phyloP scores from a whole-genome alignment of 108 stramenopile genomes.

The Skeletonema grethae region DNA sequence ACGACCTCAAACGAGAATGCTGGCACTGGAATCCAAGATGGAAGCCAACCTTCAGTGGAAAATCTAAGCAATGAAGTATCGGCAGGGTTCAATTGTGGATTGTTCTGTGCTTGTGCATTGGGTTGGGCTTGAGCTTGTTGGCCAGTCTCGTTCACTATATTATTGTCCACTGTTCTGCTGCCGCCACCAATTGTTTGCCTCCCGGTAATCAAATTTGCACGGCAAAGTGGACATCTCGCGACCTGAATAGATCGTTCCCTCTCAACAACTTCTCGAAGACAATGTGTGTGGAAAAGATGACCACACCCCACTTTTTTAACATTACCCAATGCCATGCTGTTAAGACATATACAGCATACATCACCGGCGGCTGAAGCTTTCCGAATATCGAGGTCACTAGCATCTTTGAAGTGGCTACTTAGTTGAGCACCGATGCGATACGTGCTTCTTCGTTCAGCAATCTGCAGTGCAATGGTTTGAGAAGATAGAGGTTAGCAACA shows the following conservation, averaged over 20 bases:
- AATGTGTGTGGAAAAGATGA: conserved; percentile 76
- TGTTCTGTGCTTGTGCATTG: conserved; percentile 7
- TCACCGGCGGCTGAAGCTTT: conserved; percentile 70
- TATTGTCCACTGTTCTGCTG: conserved; percentile 1
- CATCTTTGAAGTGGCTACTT: conserved; percentile 60
- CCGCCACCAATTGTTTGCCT: conserved; percentile 8
- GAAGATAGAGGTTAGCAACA: not conserved
- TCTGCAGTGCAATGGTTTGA: conserved; percentile 9
- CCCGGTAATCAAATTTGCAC: conserved; percentile 60
- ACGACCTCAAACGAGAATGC: conserved; percentile 85
- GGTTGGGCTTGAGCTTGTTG: conserved; percentile 8
- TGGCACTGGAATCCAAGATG: conserved; percentile 76
- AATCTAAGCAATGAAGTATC: conserved; percentile 76
- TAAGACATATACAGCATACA: conserved; percentile 83
- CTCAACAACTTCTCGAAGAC: conserved; percentile 81
- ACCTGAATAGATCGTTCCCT: conserved; percentile 63
- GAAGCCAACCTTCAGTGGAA: conserved; percentile 79
- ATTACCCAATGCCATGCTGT: conserved; percentile 59
- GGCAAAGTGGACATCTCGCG: conserved; percentile 77
- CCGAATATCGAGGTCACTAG: conserved; percentile 64
- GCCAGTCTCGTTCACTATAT: conserved; percentile 3
- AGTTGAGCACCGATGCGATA: conserved; percentile 62
- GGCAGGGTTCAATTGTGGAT: conserved; percentile 30
- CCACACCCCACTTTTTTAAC: conserved; percentile 80
- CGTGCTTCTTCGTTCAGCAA: conserved; percentile 66